Evolutionary conservation across 2,329 filamentous ascomycete species (phyloP), one percentile per base, ranked within the genome.

Genomic region (Penicillium sp.): DNA sequence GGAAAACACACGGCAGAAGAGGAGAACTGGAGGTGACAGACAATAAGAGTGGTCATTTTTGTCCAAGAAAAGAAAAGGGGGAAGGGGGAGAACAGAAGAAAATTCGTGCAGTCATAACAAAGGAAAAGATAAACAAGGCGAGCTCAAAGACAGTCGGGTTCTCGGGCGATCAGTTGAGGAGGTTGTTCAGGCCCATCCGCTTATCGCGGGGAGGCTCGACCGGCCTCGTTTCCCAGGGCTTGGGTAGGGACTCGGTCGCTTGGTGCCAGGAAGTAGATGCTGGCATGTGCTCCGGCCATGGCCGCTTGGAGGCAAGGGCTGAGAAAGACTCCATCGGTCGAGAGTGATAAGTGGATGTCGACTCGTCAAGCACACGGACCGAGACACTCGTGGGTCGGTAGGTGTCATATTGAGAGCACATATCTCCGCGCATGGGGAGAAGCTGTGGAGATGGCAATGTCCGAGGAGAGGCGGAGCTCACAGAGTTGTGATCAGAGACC

Each of bases 401-500:
- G 29, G 58, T 50, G 28, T 68, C 66, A 37, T 69, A 66, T 33
- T 62, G 62, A 27, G 65, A 56, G 28, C 76, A 73, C n/a, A 77
- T 61, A 47, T 73, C 71, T 35, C 74, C 63, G 1, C 70, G 69
- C 9, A 67, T 60, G 7, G 68, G 66, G 47, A 69, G 61, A 5
- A 70, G 58, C 42, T 71, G 67, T 13, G 72, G 70, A 3, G 71
- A 74, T 36, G 67, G 63, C 43, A 68, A 49, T 54, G 62, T 71
- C 61, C 61, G 71, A 12, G 81, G 80, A 9, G 83, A 84, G 28
- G 77, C 77, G 4, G 82, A 82, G 62, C 81, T 80, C 47, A 79
- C 75, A 1, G 83, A 85, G 53, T 79, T 78, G 27, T 74, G 73
- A 64, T 93, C 88, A 0, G 86, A 89, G 43, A 87, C 76, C 53